Evolutionary conservation across 2,329 filamentous ascomycete genomes (phyloP), one percentile per base, ranked within the genome.

Genomic region (Neonectria punicea): DNA sequence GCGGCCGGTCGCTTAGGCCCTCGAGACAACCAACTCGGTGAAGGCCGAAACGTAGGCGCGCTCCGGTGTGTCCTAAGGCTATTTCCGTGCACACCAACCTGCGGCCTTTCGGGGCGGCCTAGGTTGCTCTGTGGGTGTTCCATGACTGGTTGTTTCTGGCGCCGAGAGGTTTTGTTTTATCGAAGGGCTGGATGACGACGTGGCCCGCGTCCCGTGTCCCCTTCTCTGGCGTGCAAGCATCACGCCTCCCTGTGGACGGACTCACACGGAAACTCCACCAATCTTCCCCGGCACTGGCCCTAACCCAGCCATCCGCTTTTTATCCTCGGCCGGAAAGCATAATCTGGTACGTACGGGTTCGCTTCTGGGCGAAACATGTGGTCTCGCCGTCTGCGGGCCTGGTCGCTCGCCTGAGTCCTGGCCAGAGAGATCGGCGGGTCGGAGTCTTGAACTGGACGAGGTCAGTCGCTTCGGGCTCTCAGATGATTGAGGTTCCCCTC

Each of bases 61-160:
- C 28, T 51, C n/a, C 49, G n/a, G 28, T 34, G 39, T 20, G 80
- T 74, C 30, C 56, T 34, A n/a, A 18, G n/a, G 7, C 11, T 7
- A 51, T 51, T 51, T 22, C 39, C 16, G 5, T 6, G 14, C 49
- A 32, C 32, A 25, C 49, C 25, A 25, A 51, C 8, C n/a, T 28
- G n/a, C 30, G 32, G 18, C 30, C 49, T n/a, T 8, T 34, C 10
- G n/a, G 11, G 18, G 22, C 32, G 34, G 34, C 11, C 41, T 28
- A 16, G 5, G 43, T 54, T 25, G n/a, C 16, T 49, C 53, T 9
- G 10, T 36, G n/a, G 16, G 28, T 49, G 49, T 32, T 55, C 22
- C 43, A 46, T 32, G 41, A 49, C 57, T 61, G 39, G 51, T 30
- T 22, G 22, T 41, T 39, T 55, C 41, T 61, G 43, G 50, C 58